Evolutionary conservation across 257 asterid genomes (phyloP).

Genomic region (Fraxinus americana): DNA sequence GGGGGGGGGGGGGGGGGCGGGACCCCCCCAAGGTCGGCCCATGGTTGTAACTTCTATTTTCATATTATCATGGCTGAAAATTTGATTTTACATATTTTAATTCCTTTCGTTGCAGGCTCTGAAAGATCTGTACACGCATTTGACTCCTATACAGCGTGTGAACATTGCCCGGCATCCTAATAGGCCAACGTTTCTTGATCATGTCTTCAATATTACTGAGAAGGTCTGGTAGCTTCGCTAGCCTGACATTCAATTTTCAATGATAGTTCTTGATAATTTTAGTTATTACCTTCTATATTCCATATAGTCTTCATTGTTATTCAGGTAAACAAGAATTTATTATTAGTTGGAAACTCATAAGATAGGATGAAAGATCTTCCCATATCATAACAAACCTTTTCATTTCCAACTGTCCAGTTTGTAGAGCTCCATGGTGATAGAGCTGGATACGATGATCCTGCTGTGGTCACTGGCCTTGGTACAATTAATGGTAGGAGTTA

Average conservation of each 20-base stretch:
- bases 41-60: conserved; percentile 11
- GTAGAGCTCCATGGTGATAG: conserved; percentile 97
- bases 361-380: conserved; percentile 3
- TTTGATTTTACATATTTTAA: conserved; percentile 13
- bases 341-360: neutral
- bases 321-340: neutral
- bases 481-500: conserved; percentile 75
- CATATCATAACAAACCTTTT: conserved; percentile 19
- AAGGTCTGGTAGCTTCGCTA: conserved; percentile 47
- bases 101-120: conserved; percentile 77
- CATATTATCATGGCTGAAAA: conserved; percentile 3
- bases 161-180: conserved; percentile 83
- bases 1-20: too few relatives aligned
- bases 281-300: neutral
- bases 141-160: conserved; percentile 84
- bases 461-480: conserved; percentile 86
- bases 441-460: conserved; percentile 92
- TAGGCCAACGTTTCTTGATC: conserved; percentile 93
- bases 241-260: conserved; percentile 23
- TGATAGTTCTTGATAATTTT: neutral
- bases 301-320: neutral
- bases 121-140: conserved; percentile 71
- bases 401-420: conserved; percentile 48
- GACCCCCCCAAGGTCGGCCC: too few relatives aligned
- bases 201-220: conserved; percentile 80